Percentiles rank a stretch among this genome's conserved stretches.
Evolutionary conservation across 139 green algal genomes (phyloP).

Genomic region (Chlorella sp.): DNA sequence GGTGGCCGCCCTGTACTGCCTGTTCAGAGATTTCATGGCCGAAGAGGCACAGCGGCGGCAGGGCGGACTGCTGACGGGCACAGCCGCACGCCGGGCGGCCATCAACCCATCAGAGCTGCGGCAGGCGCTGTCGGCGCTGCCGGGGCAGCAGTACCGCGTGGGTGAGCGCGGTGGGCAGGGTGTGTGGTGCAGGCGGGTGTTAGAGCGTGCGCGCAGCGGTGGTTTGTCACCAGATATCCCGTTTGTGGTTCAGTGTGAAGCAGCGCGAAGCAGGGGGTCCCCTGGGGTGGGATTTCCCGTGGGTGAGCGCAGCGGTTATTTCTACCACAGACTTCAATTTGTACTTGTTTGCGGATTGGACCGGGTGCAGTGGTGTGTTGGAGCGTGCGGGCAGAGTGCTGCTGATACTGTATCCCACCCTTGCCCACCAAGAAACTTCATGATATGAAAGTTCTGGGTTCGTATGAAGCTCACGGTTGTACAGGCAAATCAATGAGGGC

Average conservation of each 20-base stretch:
- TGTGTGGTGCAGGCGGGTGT: not conserved
- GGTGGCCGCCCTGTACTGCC: slow-evolving; percentile 59
- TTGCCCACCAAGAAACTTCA: too few species aligned
- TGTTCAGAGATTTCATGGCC: slow-evolving; percentile 56
- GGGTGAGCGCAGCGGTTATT: too few species aligned
- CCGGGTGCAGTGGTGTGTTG: too few species aligned
- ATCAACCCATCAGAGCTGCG: slow-evolving; percentile 70
- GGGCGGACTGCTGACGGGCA: not conserved
- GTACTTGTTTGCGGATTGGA: too few species aligned
- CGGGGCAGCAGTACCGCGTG: slow-evolving; percentile 52
- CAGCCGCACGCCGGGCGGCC: slow-evolving; percentile 15
- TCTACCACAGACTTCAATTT: too few species aligned
- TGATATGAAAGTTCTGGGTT: too few species aligned
- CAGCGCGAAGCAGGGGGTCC: too few species aligned
- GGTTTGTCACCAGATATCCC: not conserved
- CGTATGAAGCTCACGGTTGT: not conserved
- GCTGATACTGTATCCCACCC: too few species aligned
- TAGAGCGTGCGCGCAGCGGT: too few species aligned
- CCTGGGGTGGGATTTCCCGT: not conserved
- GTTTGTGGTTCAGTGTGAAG: too few species aligned
- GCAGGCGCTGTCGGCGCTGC: slow-evolving; percentile 65
- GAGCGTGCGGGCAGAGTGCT: too few species aligned
- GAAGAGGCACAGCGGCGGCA: slow-evolving; percentile 37
- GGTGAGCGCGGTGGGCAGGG: slow-evolving; percentile 26
- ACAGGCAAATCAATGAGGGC: not conserved